Base-by-base conservation (phyloP, 2,329 filamentous ascomycete species). In the Mollisia scopiformis region DNA sequence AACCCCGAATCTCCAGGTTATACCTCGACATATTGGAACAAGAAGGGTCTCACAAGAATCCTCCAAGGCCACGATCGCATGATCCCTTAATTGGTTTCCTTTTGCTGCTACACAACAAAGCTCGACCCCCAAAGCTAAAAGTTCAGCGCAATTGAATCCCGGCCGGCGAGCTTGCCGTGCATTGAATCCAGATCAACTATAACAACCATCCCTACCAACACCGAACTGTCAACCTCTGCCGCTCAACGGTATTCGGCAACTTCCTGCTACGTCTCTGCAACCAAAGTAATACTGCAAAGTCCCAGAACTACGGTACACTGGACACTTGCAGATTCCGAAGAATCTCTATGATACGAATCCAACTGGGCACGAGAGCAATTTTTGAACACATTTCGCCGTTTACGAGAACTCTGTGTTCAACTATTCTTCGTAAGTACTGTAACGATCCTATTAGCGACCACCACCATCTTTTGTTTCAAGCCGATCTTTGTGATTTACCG, bases 161-260 rank as follows among this genome's bases (percentile, higher is more conserved):
- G 11, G n/a, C 39, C 39, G n/a, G n/a, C n/a, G n/a, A 43, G n/a
- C 31, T 35, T 35, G 31, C 11, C n/a, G 39, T 21, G 62, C 63
- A 64, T 65, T 64, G 54, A 64, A 54, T 27, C 23, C 54, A 52
- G 52, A 59, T 61, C 39, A 51, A 41, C 43, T n/a, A n/a, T n/a
- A n/a, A n/a, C 46, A 31, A 41, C 35, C 58, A n/a, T 56, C 61
- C 61, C 61, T 65, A 57, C 57, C n/a, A n/a, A n/a, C n/a, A n/a
- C n/a, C 52, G 54, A 57, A 60, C 51, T 62, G 52, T 66, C 62
- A 66, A 69, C 63, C 55, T 51, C 50, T 68, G 64, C 55, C 61
- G 61, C 62, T 59, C 62, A 63, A 66, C 63, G 64, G 59, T 64
- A 55, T 39, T 64, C 67, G 66, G 62, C 3, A 16, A 62, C 62